Evolutionary conservation across 2,329 filamentous ascomycete species (phyloP), one percentile per base, ranked within the genome.

Genomic region (Xylariales sp.): DNA sequence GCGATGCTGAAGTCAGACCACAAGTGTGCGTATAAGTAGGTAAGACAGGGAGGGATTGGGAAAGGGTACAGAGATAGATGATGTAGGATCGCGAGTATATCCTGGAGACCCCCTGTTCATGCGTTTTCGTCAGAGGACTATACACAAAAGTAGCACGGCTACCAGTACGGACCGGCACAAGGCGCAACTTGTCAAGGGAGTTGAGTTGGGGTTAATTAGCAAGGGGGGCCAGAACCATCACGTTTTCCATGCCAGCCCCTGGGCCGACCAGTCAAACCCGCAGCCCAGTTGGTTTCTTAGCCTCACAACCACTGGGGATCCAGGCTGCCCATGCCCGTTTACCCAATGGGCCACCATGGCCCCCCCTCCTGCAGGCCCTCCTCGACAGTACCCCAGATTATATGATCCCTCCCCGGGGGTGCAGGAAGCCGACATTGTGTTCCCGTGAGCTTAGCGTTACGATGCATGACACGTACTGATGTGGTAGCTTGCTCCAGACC

Each of bases 341-440:
- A 45, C 46, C 68, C 68, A 70, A 70, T 68, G 45, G 48, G 39
- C 34, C 50, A 23, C 8, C 36, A 23, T 32, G 14, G 23, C 54
- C 4, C 43, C n/a, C 65, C 62, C 69, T 65, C 67, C 67, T 41
- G 46, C 63, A 60, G 41, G 45, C 32, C 32, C 39, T 55, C 23
- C 32, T 59, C 64, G 43, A 68, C 68, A 65, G 69, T 65, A 69
- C 69, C 69, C 69, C 69, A 65, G 69, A 71, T 66, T 71, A 45
- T 58, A 53, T 62, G 43, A 62, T 52, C 39, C 28, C 58, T 67
- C 63, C 65, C 52, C 64, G 57, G 61, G 52, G 54, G 58, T 63
- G 62, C 54, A 70, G 64, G 55, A 55, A 64, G 64, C 67, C 67
- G 60, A 69, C 54, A 39, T 64, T 54, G 41, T 63, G 61, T 54